Percentiles rank a stretch among this genome's conserved stretches.
These are phyloP conservation scores for Exophiala aquamarina DNA, from an alignment of 2,329 filamentous ascomycete species.

Conservation along the genomic window DNA sequence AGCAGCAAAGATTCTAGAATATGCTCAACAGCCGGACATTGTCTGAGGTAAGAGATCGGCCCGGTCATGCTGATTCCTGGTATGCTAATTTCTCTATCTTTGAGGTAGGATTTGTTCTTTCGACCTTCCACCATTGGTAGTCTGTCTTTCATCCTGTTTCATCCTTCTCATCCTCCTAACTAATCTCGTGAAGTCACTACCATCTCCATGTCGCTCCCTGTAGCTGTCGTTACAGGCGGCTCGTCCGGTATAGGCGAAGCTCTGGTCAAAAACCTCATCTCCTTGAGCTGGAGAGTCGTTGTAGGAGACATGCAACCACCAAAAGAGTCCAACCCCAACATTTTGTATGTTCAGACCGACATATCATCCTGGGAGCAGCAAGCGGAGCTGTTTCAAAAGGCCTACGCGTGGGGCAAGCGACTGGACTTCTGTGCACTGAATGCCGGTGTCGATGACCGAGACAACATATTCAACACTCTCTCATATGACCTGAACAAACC, in stretches of 20 bases:
- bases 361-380: slow-evolving; percentile 14
- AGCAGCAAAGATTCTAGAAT: too few relatives aligned
- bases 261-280: slow-evolving; percentile 11
- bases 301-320: slow-evolving; percentile 10
- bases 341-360: slow-evolving; percentile 9
- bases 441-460: slow-evolving; percentile 13
- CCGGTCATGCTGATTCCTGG: too few relatives aligned
- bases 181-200: too few relatives aligned
- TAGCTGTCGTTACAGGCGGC: slow-evolving; percentile 31
- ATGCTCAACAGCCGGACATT: too few relatives aligned
- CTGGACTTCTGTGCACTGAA: slow-evolving; percentile 16
- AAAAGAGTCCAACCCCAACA: background rate
- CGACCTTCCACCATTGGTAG: too few relatives aligned
- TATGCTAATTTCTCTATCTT: too few relatives aligned
- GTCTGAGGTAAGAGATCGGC: too few relatives aligned
- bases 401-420: slow-evolving; percentile 10
- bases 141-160: too few relatives aligned
- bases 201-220: slow-evolving; percentile 8
- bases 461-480: slow-evolving; percentile 15
- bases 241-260: slow-evolving; percentile 28
- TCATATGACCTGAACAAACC: slow-evolving; percentile 9
- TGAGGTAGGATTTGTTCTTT: too few relatives aligned
- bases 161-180: too few relatives aligned
- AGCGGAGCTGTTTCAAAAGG: slow-evolving; percentile 11
- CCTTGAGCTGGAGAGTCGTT: slow-evolving; percentile 13